A percentile compares a stretch with the other conserved stretches of the same genome.
phyloP scores from a whole-genome alignment of 1,284 basidiomycete species.

The Ustilago esculenta region DNA sequence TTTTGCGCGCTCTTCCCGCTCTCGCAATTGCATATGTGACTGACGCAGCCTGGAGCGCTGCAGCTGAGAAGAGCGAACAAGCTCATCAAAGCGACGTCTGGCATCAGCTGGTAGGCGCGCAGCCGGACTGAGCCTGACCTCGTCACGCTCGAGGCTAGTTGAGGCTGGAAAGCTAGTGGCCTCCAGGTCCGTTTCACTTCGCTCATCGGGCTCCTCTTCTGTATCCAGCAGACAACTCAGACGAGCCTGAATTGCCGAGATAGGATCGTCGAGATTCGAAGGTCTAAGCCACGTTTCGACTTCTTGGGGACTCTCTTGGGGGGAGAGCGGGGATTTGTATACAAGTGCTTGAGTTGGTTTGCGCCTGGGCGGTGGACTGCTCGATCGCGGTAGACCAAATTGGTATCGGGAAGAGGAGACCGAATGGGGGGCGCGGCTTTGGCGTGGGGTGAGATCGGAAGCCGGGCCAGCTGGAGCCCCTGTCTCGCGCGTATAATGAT shows the following conservation, averaged over 20 bases:
- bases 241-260: slow-evolving; percentile 38
- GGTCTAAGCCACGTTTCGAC: background rate
- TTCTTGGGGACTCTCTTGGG: background rate
- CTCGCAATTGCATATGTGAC: slow-evolving; percentile 9
- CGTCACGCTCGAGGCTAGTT: background rate
- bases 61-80: slow-evolving; percentile 38
- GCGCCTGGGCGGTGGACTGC: slow-evolving; percentile 14
- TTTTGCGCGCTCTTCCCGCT: slow-evolving; percentile 14
- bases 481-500: background rate
- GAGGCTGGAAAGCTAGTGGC: no score
- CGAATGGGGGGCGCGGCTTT: background rate
- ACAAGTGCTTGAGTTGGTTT: no score
- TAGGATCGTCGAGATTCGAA: slow-evolving; percentile 20
- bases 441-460: slow-evolving; percentile 4
- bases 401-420: background rate
- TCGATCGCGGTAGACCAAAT: slow-evolving; percentile 14
- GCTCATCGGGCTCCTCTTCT: background rate
- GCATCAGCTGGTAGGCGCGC: slow-evolving; percentile 14
- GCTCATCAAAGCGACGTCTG: slow-evolving; percentile 45
- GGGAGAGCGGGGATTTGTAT: no score
- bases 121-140: background rate
- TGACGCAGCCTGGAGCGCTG: slow-evolving; percentile 26
- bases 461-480: background rate
- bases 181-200: background rate
- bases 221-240: slow-evolving; percentile 18